Evolutionary conservation across 164 flowering plant genomes (phyloP), one percentile per base, ranked within the genome.

Genomic region (Vitis amurensis): DNA sequence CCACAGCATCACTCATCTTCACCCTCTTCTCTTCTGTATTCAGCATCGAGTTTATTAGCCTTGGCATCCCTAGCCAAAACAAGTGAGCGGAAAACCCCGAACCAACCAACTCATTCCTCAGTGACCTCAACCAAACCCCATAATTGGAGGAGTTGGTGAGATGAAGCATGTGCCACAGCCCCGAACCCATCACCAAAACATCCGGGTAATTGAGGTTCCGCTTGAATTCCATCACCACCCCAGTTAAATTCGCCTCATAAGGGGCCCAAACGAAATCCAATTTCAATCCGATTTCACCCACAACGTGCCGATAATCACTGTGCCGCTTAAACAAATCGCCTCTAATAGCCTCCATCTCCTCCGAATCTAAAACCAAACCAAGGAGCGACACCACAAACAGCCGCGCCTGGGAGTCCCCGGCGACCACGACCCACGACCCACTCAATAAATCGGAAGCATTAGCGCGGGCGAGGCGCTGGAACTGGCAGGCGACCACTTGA

Each of bases 261-360:
- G 99, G 99, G 0, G 97, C 94, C 99, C 99, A 95, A 2, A 93
- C 59, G 63, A 90, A 95, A 80, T 93, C 98, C 81, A 93, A 68
- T 65, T 79, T 86, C 82, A 88, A 73, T 71, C 93, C 97, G 69
- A 88, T 82, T 58, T 77, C 81, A 19, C 76, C 80, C 44, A 95
- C 78, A 65, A 79, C 57, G 44, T 77, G 81, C 15, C 67, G 74
- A 73, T 93, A 93, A 84, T 93, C 82, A 67, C 89, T 86, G 61
- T 95, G 99, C 72, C 94, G 76, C 78, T 86, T 88, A 66, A 90
- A 91, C 86, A 92, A 76, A 80, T 89, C 89, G 9, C 73, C 80
- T 11, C 65, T 74, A 19, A 82, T 62, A 2, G 73, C 68, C 8
- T 80, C 86, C 88, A 90, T 75, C 47, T 73, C 73, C 2, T 76